Evolutionary conservation across 1,139 yeast genomes (phyloP), one percentile per base, ranked within the genome.

Genomic region (Saccharomyces pastorianus): DNA sequence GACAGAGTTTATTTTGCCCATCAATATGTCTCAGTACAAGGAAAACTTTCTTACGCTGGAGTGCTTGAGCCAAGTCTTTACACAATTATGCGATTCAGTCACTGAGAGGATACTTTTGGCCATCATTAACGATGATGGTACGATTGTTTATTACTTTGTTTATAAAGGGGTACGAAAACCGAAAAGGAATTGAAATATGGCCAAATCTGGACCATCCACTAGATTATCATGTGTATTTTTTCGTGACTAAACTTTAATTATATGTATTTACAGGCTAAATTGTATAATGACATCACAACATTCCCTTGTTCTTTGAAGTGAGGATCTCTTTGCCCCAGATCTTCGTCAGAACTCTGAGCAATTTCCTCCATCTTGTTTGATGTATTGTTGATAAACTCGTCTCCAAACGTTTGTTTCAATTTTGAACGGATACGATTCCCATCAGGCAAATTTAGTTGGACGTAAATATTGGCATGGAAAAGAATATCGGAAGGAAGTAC

Each of bases 101-200:
- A 58, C 59, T 0, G 68, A 67, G 31, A 69, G 82, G 55, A 59
- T 85, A 1, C 72, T 83, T 0, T 59, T 82, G 46, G 90, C 80
- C 0, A 72, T 85, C 9, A 76, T 80, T 4, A 82, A 79, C 61
- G 78, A 78, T 56, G 93, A 85, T 64, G 84, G 88, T 0, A 82
- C 90, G 0, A 74, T 84, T 13, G 84, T 84, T 26, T 85, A 82
- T 61, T 85, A 85, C 65, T 79, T 79, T 64, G 73, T 83, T 13
- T 81, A 83, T 65, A 82, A 81, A 61, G 90, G 90, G 2, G 71
- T 84, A 13, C 80, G 76, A 32, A 81, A 80, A 64, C 90, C 90
- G 1, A 75, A 77, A 55, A 78, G 77, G 50, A 65, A 67, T 51
- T 65, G 50, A 51, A 7, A n/a, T n/a, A 17, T n/a, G 11, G 13